A percentile compares a stretch with the other conserved stretches of the same genome.
These are phyloP conservation scores for Colletotrichum cuscutae DNA, from an alignment of 2,329 filamentous ascomycete genomes.

Conservation along the genomic window DNA sequence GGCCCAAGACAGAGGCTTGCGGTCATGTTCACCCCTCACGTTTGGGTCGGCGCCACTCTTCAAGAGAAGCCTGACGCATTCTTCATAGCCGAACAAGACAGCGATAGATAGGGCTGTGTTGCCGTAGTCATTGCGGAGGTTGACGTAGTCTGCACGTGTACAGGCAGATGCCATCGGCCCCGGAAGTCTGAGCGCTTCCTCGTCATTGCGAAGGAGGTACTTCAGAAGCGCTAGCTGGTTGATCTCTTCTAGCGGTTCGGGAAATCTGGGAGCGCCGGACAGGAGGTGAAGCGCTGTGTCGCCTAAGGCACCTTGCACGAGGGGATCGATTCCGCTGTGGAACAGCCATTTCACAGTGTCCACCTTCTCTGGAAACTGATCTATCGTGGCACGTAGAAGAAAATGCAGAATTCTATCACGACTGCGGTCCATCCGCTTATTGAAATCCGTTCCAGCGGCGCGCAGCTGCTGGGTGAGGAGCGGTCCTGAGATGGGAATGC, in stretches of 20 bases:
- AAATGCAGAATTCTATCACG: background rate
- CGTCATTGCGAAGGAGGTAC: background rate
- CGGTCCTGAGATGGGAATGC: background rate
- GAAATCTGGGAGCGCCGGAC: background rate
- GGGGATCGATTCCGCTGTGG: background rate
- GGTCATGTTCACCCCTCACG: background rate
- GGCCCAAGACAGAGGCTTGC: slow-evolving; percentile 2
- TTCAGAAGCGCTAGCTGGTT: background rate
- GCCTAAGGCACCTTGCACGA: background rate
- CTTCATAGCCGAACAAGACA: background rate
- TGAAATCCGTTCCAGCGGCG: background rate
- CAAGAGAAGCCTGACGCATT: background rate
- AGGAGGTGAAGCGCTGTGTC: slow-evolving; percentile 4
- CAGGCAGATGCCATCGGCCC: background rate
- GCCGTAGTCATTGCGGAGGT: background rate
- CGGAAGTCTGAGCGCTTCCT: background rate
- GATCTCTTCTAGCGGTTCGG: background rate
- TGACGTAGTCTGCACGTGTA: background rate
- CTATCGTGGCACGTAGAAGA: background rate
- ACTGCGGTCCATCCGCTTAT: background rate
- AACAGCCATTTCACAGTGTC: background rate
- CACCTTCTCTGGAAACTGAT: background rate
- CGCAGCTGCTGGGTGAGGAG: background rate
- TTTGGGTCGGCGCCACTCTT: background rate
- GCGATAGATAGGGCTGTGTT: background rate